Conservation (phyloP, 2,329 filamentous ascomycete species). For the Colletotrichum sp. region DNA sequence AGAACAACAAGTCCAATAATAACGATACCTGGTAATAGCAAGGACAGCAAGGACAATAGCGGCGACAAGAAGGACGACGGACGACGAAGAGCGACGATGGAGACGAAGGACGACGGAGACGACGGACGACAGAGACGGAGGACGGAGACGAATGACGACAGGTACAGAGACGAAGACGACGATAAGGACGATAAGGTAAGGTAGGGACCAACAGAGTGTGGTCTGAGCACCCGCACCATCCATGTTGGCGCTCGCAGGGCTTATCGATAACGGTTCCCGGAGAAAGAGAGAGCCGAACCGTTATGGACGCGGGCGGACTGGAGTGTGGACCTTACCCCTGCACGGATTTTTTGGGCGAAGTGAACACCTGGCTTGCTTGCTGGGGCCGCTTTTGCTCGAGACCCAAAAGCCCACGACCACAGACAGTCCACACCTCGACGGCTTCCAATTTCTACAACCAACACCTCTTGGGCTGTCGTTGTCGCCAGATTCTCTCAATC, state of each 20-base stretch:
- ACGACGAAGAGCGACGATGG: too few species aligned
- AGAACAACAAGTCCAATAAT: too few species aligned
- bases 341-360: slow-evolving; percentile 19
- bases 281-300: slow-evolving; percentile 14
- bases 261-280: slow-evolving; percentile 22
- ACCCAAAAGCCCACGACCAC: slow-evolving; percentile 6
- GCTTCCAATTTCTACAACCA: neutral
- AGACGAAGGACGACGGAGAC: neutral
- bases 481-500: neutral
- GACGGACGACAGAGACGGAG: too few species aligned
- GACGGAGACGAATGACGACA: too few species aligned
- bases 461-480: neutral
- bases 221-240: neutral
- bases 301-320: neutral
- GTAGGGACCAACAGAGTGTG: neutral
- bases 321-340: slow-evolving; percentile 1
- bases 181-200: neutral
- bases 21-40: neutral
- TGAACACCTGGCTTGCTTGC: slow-evolving; percentile 25
- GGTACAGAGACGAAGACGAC: too few species aligned
- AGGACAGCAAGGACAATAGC: neutral
- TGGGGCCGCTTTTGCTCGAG: slow-evolving; percentile 13
- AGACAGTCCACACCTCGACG: neutral
- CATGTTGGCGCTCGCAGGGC: neutral
- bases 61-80: neutral